phyloP scores from a whole-genome alignment of 2,329 filamentous ascomycete species.

The Xylaria polymorpha region DNA sequence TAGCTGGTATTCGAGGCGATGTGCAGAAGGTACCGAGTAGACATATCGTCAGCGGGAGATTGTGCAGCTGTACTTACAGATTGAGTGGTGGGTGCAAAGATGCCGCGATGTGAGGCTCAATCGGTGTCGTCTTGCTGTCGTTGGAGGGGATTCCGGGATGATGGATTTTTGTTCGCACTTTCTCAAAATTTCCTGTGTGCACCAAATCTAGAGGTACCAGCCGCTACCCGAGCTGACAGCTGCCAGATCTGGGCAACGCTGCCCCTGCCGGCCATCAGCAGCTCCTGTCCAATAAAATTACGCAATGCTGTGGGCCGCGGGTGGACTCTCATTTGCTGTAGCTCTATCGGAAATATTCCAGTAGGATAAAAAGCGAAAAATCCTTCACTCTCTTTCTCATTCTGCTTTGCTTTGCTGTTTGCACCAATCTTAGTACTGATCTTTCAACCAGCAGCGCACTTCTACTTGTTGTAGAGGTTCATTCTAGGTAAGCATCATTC shows the following conservation, averaged over 20 bases:
- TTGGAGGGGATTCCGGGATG: slow-evolving; percentile 42
- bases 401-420: background rate
- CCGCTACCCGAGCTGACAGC: slow-evolving; percentile 36
- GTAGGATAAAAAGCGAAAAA: slow-evolving; percentile 25
- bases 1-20: slow-evolving; percentile 5
- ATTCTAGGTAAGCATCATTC: slow-evolving; percentile 24
- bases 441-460: slow-evolving; percentile 4
- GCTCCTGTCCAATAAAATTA: slow-evolving; percentile 10
- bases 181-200: slow-evolving; percentile 43
- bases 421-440: background rate
- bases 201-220: slow-evolving; percentile 35
- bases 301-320: background rate
- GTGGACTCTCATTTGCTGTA: slow-evolving; percentile 9
- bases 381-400: background rate
- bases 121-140: slow-evolving; percentile 39
- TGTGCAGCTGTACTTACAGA: slow-evolving; percentile 38
- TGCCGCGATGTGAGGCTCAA: slow-evolving; percentile 37
- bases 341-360: slow-evolving; percentile 25
- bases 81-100: slow-evolving; percentile 33
- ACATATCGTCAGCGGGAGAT: background rate
- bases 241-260: background rate
- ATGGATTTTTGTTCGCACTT: slow-evolving; percentile 42
- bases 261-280: background rate
- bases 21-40: slow-evolving; percentile 7
- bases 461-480: no score